Evolutionary conservation across 805 yeast species (phyloP), one percentile per base, ranked within the genome.

Genomic region (Hanseniaspora hatyaiensis): DNA sequence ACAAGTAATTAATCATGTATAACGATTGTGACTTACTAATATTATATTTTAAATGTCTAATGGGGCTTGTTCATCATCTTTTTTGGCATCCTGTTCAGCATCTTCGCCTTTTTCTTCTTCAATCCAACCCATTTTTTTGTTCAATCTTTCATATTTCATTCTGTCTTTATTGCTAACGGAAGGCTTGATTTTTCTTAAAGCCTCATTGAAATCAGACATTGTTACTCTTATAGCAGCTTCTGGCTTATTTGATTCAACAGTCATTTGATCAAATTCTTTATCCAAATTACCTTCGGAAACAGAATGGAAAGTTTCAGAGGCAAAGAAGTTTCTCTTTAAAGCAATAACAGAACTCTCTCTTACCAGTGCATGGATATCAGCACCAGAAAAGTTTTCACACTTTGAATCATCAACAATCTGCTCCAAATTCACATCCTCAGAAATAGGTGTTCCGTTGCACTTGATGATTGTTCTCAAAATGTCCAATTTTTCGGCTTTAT

Each of bases 271-370:
- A 47, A 59, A 62, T 47, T 64, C 66, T 41, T 63, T 62, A 36
- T 69, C 69, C n/a, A 68, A 59, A 49, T 68, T 57, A 44, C 72
- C 75, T 40, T 77, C 75, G n/a, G 63, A 72, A 18, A 63, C 60
- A 9, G 67, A 63, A 26, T 60, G 64, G 50, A 67, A 55, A 51
- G 68, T 66, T 37, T 73, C 75, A 5, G 63, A 62, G 9, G 65
- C 64, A 62, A 82, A 82, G 53, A 82, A 80, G 55, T 73, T 78
- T 61, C 78, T 77, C 61, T 86, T 82, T 61, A 88, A 70, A 1
- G 96, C 94, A 44, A 75, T 66, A 5, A 87, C 92, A 54, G 95
- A 87, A n/a, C 97, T 94, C 59, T 92, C 97, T 57, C 96, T 73
- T 1, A 84, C 89, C 50, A 92, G 66, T 2, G 96, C 86, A 1